Base-by-base conservation (phyloP, 2,329 filamentous ascomycete genomes). In the Cordyceps cateniannulata region DNA sequence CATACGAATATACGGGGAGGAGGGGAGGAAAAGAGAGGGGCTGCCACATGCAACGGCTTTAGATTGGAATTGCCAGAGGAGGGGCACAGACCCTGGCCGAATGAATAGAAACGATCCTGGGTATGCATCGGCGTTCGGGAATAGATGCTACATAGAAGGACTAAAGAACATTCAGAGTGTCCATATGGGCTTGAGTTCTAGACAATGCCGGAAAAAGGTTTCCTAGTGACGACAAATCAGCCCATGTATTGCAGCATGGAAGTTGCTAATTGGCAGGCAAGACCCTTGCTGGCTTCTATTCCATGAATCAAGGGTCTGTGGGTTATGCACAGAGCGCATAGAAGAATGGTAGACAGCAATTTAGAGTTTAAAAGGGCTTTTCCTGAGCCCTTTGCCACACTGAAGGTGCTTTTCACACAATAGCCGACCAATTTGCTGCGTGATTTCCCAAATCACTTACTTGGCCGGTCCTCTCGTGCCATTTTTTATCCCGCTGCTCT, bases 321-420 rank as follows among this genome's bases (percentile, higher is more conserved):
- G 27, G 14, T 58, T 50, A 49, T 58, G 55, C 55, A 50, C 35
- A 16, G 35, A 12, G 5, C 35, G 35, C 35, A 38, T 38, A 38
- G 10, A 38, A 12, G 10, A 38, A 10, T 40, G 54, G 29, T 8
- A 27, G 54, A 9, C 24, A 9, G 24, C 12, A 16, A 40, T 50
- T 56, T 58, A 58, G 35, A 58, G 45, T 58, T 58, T 58, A 45
- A 50, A 32, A 58, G 45, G 55, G 45, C 40, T 49, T 32, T 24
- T 27, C 18, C 12, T 14, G 12, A 18, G 27, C 20, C 27, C 29
- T 42, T 38, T 6, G 27, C 32, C 20, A n/a, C 45, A 16, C 9
- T 2, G 44, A 27, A 25, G 29, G 22, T 29, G 18, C n/a, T 20
- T 35, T 48, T 29, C 5, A 12, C 5, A 47, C 25, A 29, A 56